A percentile compares a stretch with the other conserved stretches of the same genome.
Evolutionary conservation across 805 yeast genomes (phyloP).

Genomic region (Kodamaea restingae): DNA sequence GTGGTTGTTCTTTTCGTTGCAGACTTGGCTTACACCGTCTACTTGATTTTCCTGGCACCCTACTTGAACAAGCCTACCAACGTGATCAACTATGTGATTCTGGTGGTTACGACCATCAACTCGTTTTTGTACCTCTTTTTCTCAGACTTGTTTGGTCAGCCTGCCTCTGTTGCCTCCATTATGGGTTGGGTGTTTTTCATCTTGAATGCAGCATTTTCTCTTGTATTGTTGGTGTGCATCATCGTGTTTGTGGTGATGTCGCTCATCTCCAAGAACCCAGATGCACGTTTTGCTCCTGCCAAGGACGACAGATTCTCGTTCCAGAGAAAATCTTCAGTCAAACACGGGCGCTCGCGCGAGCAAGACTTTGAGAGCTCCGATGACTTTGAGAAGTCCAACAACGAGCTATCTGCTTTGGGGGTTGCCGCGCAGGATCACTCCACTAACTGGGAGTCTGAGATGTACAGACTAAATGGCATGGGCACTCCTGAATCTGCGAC

Average conservation of each 20-base stretch:
- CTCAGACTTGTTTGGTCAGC: constrained; percentile 78
- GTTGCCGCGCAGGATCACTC: constrained; percentile 79
- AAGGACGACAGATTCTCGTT: constrained; percentile 90
- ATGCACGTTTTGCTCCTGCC: constrained; percentile 82
- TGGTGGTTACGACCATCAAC: constrained; percentile 69
- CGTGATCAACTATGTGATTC: constrained; percentile 65
- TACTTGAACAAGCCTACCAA: constrained; percentile 82
- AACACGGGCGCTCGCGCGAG: constrained; percentile 12
- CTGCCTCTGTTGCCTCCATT: constrained; percentile 70
- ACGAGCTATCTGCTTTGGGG: constrained; percentile 57
- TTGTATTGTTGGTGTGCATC: constrained; percentile 66
- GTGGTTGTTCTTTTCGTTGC: constrained; percentile 70
- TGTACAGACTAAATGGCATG: constrained; percentile 44
- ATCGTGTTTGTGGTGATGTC: constrained; percentile 62
- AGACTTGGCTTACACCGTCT: constrained; percentile 66
- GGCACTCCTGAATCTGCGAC: constrained; percentile 6
- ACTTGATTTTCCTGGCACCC: constrained; percentile 63
- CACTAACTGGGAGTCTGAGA: constrained; percentile 67
- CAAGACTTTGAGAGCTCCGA: background rate
- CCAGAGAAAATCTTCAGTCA: constrained; percentile 45
- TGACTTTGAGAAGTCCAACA: constrained; percentile 9
- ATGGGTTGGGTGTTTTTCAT: constrained; percentile 93
- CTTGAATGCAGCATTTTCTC: constrained; percentile 83
- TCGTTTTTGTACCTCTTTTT: constrained; percentile 84
- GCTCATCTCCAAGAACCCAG: constrained; percentile 77